Evolutionary conservation across 2,329 filamentous ascomycete genomes (phyloP).

Genomic region (Ophiostoma pallidulum): DNA sequence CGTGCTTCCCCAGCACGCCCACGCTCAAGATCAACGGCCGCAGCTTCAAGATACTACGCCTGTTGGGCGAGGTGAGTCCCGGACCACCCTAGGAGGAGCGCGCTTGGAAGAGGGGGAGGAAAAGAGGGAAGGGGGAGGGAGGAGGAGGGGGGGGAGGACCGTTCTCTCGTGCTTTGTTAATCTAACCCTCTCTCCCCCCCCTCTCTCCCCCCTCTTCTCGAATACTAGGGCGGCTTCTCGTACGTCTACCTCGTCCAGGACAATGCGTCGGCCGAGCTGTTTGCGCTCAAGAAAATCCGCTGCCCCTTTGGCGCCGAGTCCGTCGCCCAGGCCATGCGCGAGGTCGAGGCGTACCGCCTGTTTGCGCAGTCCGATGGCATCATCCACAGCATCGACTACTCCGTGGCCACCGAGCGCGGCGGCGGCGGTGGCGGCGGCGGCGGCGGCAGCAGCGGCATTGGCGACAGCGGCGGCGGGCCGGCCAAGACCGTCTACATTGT

Average conservation of each 20-base stretch:
- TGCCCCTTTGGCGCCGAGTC: constrained; percentile 97
- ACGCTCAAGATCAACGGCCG: constrained; percentile 91
- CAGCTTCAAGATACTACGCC: constrained; percentile 88
- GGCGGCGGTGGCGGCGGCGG: constrained; percentile 31
- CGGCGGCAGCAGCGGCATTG: constrained; percentile 42
- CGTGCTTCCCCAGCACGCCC: constrained; percentile 89
- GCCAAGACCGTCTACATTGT: constrained; percentile 95
- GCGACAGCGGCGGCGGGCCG: constrained; percentile 39
- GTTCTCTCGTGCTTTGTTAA: too few relatives aligned
- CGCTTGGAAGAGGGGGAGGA: too few relatives aligned
- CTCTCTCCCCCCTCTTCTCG: too few relatives aligned
- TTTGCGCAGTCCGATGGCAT: constrained; percentile 79
- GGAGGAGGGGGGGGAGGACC: too few relatives aligned
- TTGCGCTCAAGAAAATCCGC: constrained; percentile 96
- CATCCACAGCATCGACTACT: constrained; percentile 77
- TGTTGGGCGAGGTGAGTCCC: constrained; percentile 95
- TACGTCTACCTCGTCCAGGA: constrained; percentile 99
- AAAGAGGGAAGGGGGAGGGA: too few relatives aligned
- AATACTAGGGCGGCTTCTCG: constrained; percentile 96
- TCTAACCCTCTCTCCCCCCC: too few relatives aligned
- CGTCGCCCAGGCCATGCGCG: constrained; percentile 86
- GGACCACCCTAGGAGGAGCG: too few relatives aligned
- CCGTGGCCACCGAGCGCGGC: constrained; percentile 64
- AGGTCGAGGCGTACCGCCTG: constrained; percentile 92
- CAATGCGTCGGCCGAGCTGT: constrained; percentile 69